Evolutionary conservation across 305 asterid genomes (phyloP).

Genomic region (Fraxinus velutina): DNA sequence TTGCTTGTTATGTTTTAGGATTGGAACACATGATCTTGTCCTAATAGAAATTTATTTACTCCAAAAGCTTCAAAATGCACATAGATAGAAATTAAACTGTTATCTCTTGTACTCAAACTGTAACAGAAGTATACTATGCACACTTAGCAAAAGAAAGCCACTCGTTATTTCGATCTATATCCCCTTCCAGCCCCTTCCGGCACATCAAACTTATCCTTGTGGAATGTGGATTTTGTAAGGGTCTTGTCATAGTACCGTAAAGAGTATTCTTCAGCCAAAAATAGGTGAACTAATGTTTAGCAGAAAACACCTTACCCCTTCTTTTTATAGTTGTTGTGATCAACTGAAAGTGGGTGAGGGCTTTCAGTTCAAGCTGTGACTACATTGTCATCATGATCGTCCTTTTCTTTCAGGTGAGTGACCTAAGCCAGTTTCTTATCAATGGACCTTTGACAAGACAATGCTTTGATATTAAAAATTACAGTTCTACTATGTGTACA

Average conservation of each 20-base stretch:
- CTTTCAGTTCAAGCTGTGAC: neutral
- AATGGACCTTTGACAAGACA: slow-evolving; percentile 2
- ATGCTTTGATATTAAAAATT: neutral
- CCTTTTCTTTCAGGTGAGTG: neutral
- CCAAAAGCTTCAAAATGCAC: neutral
- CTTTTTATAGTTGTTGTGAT: neutral
- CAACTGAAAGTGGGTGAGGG: slow-evolving; percentile 9
- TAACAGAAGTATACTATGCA: neutral
- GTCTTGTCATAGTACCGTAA: neutral
- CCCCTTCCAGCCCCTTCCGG: neutral
- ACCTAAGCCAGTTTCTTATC: neutral
- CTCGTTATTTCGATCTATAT: neutral
- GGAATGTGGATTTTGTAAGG: neutral
- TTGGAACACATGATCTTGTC: neutral
- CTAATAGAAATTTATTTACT: neutral
- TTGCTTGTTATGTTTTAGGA: neutral
- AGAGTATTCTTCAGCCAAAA: neutral
- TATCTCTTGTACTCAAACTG: neutral
- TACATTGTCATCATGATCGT: neutral
- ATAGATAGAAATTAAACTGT: neutral
- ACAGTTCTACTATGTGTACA: no score
- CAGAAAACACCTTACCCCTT: neutral
- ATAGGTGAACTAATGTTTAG: neutral
- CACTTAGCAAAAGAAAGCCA: neutral
- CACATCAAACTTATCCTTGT: neutral